These are phyloP conservation scores for Candida takata DNA, from an alignment of 805 yeast species.

Conservation along the genomic window DNA sequence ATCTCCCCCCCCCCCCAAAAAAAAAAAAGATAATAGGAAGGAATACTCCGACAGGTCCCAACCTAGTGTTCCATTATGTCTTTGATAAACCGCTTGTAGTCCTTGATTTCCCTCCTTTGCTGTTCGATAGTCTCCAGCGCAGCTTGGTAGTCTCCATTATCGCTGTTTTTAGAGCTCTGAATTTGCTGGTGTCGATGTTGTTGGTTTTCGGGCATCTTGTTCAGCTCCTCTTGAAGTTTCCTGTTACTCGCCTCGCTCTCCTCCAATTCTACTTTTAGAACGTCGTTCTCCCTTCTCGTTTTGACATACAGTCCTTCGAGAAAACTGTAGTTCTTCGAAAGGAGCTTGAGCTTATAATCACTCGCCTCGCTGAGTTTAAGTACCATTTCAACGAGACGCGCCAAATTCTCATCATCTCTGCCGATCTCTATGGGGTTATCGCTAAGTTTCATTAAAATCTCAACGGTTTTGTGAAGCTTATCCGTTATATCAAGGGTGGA, in stretches of 20 bases:
- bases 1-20: too few species aligned
- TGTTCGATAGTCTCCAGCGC: slow-evolving; percentile 3
- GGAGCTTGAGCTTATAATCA: slow-evolving; percentile 14
- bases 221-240: slow-evolving; percentile 3
- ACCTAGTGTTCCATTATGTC: slow-evolving; percentile 19
- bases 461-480: slow-evolving; percentile 1
- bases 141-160: not conserved
- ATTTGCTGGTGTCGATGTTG: not conserved
- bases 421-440: slow-evolving; percentile 7
- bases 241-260: slow-evolving; percentile 1
- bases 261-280: slow-evolving; percentile 1
- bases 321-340: slow-evolving; percentile 20
- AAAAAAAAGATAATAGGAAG: too few species aligned
- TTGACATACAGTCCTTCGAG: slow-evolving; percentile 17
- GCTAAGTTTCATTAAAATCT: slow-evolving; percentile 8
- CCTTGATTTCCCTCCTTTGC: slow-evolving; percentile 17
- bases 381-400: slow-evolving; percentile 6
- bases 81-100: slow-evolving; percentile 20
- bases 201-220: not conserved
- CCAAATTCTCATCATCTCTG: slow-evolving; percentile 2
- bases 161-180: not conserved
- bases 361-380: slow-evolving; percentile 13
- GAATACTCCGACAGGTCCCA: too few species aligned
- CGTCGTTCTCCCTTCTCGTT: slow-evolving; percentile 7
- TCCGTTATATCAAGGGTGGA: too few species aligned